Percentiles rank a stretch among this genome's conserved stretches.
These are phyloP conservation scores for Ilex asprella DNA, from an alignment of 257 asterid species.

Conservation along the genomic window DNA sequence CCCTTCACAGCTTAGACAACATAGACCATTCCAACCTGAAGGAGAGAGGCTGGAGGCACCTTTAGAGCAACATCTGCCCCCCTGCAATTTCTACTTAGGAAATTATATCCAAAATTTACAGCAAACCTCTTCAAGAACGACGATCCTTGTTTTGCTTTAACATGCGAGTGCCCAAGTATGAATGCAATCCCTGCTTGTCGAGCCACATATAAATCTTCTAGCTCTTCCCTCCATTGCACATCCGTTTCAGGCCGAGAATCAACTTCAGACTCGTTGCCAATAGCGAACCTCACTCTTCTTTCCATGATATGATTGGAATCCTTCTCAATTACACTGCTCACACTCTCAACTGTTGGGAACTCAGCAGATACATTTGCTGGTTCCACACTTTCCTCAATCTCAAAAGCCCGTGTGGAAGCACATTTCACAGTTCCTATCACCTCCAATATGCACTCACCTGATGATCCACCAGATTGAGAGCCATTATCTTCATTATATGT, in stretches of 20 bases:
- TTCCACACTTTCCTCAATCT: slow-evolving; percentile 44
- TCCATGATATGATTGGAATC: slow-evolving; percentile 22
- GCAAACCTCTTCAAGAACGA: slow-evolving; percentile 71
- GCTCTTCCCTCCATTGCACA: slow-evolving; percentile 46
- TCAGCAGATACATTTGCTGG: slow-evolving; percentile 67
- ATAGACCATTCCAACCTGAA: slow-evolving; percentile 95
- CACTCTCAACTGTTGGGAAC: slow-evolving; percentile 39
- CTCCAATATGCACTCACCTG: slow-evolving; percentile 52
- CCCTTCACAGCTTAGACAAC: slow-evolving; percentile 35
- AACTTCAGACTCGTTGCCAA: slow-evolving; percentile 29
- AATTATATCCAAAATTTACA: slow-evolving; percentile 69
- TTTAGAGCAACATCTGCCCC: slow-evolving; percentile 86
- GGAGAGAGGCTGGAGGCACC: slow-evolving; percentile 94
- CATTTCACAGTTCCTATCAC: slow-evolving; percentile 52
- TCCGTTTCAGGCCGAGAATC: slow-evolving; percentile 33
- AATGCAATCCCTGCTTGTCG: slow-evolving; percentile 81
- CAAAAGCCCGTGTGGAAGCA: slow-evolving; percentile 37
- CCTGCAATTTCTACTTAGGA: slow-evolving; percentile 73
- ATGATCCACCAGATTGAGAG: slow-evolving; percentile 36
- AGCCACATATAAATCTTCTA: slow-evolving; percentile 67
- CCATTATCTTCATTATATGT: slow-evolving; percentile 34
- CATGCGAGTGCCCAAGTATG: slow-evolving; percentile 85
- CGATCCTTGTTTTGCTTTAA: slow-evolving; percentile 78
- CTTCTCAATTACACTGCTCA: slow-evolving; percentile 40
- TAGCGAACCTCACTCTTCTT: slow-evolving; percentile 53